These are phyloP conservation scores for Papilionanthe hybrid DNA, from an alignment of 116 monocot species.

Conservation along the genomic window DNA sequence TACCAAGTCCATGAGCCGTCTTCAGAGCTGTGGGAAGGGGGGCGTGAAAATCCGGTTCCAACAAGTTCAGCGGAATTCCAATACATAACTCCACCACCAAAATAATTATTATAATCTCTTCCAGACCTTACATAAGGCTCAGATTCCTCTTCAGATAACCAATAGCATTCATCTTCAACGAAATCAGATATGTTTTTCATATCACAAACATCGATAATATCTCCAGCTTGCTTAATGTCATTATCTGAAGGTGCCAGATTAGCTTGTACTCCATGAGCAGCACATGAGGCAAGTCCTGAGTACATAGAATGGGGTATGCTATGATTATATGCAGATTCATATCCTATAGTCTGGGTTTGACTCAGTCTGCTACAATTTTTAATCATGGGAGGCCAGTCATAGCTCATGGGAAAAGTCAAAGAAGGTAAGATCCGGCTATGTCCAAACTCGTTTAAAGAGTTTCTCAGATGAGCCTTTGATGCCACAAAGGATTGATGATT, in stretches of 20 bases:
- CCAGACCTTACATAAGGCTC: constrained; percentile 51
- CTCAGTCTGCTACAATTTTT: constrained; percentile 51
- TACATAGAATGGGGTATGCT: constrained; percentile 41
- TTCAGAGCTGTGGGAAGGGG: constrained; percentile 96
- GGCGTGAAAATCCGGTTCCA: constrained; percentile 74
- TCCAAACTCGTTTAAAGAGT: constrained; percentile 36
- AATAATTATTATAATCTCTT: constrained; percentile 85
- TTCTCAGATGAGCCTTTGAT: constrained; percentile 44
- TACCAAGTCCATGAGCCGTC: constrained; percentile 96
- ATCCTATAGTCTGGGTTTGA: constrained; percentile 39
- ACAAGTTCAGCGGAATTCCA: constrained; percentile 92
- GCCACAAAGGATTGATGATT: constrained; percentile 42
- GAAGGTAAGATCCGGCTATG: constrained; percentile 39
- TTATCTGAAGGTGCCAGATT: constrained; percentile 29
- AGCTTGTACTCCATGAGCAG: constrained; percentile 37
- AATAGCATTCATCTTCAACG: constrained; percentile 79
- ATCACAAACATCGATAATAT: constrained; percentile 45
- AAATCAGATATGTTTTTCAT: constrained; percentile 49
- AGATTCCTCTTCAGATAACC: constrained; percentile 89
- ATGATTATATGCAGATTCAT: constrained; percentile 41
- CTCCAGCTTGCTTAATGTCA: constrained; percentile 44
- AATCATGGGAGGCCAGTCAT: constrained; percentile 87
- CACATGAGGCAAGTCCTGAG: constrained; percentile 34
- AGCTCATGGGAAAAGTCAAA: constrained; percentile 54
- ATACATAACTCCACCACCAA: constrained; percentile 99